Percentiles rank a stretch among this genome's conserved stretches.
These are phyloP conservation scores for Pelargonium australe DNA, from an alignment of 441 rosid genomes.

Conservation along the genomic window DNA sequence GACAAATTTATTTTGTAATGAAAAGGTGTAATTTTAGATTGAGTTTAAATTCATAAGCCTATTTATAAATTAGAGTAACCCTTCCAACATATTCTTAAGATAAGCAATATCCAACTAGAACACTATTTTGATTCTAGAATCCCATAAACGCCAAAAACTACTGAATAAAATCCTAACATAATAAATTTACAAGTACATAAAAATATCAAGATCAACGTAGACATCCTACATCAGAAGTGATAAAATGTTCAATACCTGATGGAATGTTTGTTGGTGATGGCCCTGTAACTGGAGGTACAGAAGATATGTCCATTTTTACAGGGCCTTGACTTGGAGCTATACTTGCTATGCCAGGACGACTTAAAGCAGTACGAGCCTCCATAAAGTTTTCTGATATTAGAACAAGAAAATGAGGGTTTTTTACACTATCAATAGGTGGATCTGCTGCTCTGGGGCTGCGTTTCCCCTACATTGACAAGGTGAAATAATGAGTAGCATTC, in stretches of 20 bases:
- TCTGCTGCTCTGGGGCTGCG: slow-evolving; percentile 57
- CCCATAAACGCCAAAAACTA: neutral
- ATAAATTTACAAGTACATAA: neutral
- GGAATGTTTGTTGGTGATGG: slow-evolving; percentile 56
- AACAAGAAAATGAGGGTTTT: slow-evolving; percentile 74
- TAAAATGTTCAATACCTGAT: slow-evolving; percentile 43
- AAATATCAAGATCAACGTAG: neutral
- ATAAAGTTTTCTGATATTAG: slow-evolving; percentile 79
- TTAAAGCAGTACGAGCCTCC: slow-evolving; percentile 89
- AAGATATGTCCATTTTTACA: slow-evolving; percentile 71
- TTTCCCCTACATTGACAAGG: slow-evolving; percentile 57
- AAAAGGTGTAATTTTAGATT: neutral
- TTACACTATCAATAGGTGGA: slow-evolving; percentile 54
- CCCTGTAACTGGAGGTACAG: slow-evolving; percentile 56
- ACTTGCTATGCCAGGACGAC: slow-evolving; percentile 58
- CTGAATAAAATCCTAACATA: neutral
- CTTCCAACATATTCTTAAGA: neutral
- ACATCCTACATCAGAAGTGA: slow-evolving; percentile 1
- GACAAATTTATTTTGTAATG: neutral
- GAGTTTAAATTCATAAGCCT: neutral
- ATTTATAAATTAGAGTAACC: neutral
- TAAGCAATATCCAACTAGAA: neutral
- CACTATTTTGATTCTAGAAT: neutral
- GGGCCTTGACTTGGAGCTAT: slow-evolving; percentile 66
- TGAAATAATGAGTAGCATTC: slow-evolving; percentile 19